Evolutionary conservation across 495 filamentous ascomycete genomes (phyloP).

Genomic region (Parathielavia hyrcaniae): DNA sequence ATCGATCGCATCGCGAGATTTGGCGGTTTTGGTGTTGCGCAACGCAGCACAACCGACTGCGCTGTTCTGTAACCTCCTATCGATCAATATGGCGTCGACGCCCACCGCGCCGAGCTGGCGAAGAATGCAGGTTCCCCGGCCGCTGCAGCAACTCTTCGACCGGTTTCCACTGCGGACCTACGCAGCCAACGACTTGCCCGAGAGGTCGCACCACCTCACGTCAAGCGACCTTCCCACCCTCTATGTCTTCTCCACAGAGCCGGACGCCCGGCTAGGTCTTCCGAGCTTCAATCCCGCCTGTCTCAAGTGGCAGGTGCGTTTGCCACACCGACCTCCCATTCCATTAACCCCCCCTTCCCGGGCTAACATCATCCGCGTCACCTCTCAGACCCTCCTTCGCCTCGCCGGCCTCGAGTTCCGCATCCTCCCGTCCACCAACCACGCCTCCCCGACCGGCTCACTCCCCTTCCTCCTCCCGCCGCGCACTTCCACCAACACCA

Average conservation of each 20-base stretch:
- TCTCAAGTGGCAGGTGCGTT: conserved; percentile 89
- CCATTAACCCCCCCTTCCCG: conserved; percentile 11
- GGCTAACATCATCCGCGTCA: conserved; percentile 9
- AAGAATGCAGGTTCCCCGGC: conserved; percentile 61
- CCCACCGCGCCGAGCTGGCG: conserved; percentile 15
- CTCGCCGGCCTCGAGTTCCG: conserved; percentile 64
- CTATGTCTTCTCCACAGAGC: conserved; percentile 68
- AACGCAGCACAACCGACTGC: conserved; percentile 1
- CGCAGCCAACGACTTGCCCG: conserved; percentile 69
- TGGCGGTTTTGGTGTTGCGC: not conserved
- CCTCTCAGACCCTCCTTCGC: conserved; percentile 84
- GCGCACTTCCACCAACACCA: not conserved
- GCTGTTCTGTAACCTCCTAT: not conserved
- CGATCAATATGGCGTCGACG: conserved; percentile 6
- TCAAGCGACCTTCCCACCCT: conserved; percentile 54
- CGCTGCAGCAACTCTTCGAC: conserved; percentile 78
- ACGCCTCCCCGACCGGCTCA: conserved; percentile 80
- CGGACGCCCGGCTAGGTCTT: conserved; percentile 53
- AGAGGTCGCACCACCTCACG: conserved; percentile 47
- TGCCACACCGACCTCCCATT: not conserved
- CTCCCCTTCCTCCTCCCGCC: conserved; percentile 80
- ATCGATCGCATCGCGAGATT: not conserved
- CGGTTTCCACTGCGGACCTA: conserved; percentile 72
- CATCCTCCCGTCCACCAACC: conserved; percentile 75
- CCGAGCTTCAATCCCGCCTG: conserved; percentile 91